Percentiles rank a stretch among this genome's conserved stretches.
Evolutionary conservation across 768 basidiomycete genomes (phyloP).

Genomic region (Hirschioporus abietinus): DNA sequence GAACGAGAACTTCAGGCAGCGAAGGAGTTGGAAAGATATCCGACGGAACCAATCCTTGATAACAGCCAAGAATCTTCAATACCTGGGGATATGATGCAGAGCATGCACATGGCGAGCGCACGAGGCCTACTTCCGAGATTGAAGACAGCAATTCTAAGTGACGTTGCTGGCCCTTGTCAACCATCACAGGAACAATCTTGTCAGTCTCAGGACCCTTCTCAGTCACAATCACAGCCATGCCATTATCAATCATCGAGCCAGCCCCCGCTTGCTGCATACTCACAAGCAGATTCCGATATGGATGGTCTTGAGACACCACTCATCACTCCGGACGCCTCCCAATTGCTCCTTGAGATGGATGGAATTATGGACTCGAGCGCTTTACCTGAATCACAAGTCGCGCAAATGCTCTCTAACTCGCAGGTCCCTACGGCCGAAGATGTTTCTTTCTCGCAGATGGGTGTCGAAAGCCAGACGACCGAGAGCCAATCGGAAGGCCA

Average conservation of each 20-base stretch:
- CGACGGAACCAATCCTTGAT: conserved; percentile 1
- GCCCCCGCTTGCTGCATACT: neutral
- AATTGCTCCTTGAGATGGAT: neutral
- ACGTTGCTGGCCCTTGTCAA: neutral
- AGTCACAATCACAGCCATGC: neutral
- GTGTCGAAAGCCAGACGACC: neutral
- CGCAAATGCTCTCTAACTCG: neutral
- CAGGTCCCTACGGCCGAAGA: neutral
- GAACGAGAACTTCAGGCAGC: neutral
- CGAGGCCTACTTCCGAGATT: neutral
- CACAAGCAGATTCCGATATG: conserved; percentile 2
- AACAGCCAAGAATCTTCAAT: neutral
- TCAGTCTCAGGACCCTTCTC: neutral
- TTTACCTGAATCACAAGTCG: conserved; percentile 1
- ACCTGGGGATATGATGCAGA: neutral
- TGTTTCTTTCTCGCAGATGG: neutral
- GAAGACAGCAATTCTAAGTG: neutral
- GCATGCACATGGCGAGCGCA: neutral
- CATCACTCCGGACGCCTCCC: neutral
- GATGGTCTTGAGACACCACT: neutral
- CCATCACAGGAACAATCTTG: neutral
- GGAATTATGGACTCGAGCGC: neutral
- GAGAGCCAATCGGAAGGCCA: neutral
- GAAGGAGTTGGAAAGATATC: conserved; percentile 1
- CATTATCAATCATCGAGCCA: neutral